A percentile compares a stretch with the other conserved stretches of the same genome.
Conservation (phyloP, 1,139 yeast genomes). For the Yamadazyma spencermartinsiae region DNA sequence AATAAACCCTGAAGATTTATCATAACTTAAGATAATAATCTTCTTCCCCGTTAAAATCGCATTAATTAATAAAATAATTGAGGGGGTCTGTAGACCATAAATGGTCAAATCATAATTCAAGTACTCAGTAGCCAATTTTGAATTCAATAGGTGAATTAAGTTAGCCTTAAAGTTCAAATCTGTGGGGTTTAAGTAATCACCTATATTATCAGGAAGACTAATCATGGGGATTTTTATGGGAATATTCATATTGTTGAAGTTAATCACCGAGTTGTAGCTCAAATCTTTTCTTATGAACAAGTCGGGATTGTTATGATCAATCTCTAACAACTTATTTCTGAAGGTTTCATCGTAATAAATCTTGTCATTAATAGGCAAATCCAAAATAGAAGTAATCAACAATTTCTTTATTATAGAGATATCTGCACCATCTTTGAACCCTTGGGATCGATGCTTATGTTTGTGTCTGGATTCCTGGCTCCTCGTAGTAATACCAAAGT, state of each 20-base stretch:
- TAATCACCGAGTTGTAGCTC: slow-evolving; percentile 42
- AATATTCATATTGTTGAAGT: slow-evolving; percentile 41
- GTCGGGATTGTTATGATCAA: slow-evolving; percentile 26
- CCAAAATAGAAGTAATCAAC: slow-evolving; percentile 46
- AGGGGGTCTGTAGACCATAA: slow-evolving; percentile 60
- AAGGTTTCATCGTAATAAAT: slow-evolving; percentile 42
- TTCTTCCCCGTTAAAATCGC: slow-evolving; percentile 61
- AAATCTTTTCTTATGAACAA: slow-evolving; percentile 45
- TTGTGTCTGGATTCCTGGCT: not conserved
- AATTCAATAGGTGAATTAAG: slow-evolving; percentile 37
- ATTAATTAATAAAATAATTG: slow-evolving; percentile 54
- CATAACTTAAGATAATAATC: slow-evolving; percentile 55
- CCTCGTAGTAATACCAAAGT: slow-evolving; percentile 26
- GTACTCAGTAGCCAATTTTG: slow-evolving; percentile 30
- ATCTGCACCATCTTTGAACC: slow-evolving; percentile 15
- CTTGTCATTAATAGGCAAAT: slow-evolving; percentile 47
- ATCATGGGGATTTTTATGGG: slow-evolving; percentile 46
- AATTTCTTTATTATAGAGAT: slow-evolving; percentile 38
- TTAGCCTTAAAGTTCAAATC: slow-evolving; percentile 46
- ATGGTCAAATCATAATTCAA: slow-evolving; percentile 45
- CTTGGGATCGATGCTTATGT: not conserved
- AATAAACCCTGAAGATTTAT: slow-evolving; percentile 54
- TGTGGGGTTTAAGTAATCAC: slow-evolving; percentile 49
- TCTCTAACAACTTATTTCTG: slow-evolving; percentile 38
- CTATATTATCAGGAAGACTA: slow-evolving; percentile 43